Percentiles rank a stretch among this genome's conserved stretches.
Conservation (phyloP, 2,329 filamentous ascomycete species). For the Gyromitra esculenta region DNA sequence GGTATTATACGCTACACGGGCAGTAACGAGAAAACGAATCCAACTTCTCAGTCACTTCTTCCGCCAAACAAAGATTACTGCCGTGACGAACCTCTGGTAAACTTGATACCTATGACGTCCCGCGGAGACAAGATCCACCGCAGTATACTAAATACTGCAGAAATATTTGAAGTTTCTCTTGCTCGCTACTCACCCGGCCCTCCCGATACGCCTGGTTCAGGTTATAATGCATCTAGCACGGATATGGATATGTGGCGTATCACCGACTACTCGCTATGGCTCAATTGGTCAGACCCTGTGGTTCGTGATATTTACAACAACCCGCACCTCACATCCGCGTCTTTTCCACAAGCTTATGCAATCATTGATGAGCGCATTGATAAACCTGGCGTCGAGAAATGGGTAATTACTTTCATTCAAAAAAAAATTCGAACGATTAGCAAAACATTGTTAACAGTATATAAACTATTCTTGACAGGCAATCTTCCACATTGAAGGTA, state of each 20-base stretch:
- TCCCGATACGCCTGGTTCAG: neutral
- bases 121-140: neutral
- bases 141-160: slow-evolving; percentile 7
- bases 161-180: slow-evolving; percentile 19
- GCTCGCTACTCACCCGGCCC: neutral
- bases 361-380: slow-evolving; percentile 12
- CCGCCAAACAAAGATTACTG: slow-evolving; percentile 56
- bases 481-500: slow-evolving; percentile 24
- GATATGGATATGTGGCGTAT: slow-evolving; percentile 1
- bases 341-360: slow-evolving; percentile 29
- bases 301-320: slow-evolving; percentile 7
- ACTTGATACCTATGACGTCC: slow-evolving; percentile 56
- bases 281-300: slow-evolving; percentile 33
- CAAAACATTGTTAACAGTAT: neutral
- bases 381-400: neutral
- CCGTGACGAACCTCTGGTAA: slow-evolving; percentile 58
- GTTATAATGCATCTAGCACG: neutral
- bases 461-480: neutral
- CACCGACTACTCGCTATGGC: slow-evolving; percentile 22
- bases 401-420: neutral
- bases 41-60: slow-evolving; percentile 56
- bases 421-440: neutral
- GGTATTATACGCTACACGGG: slow-evolving; percentile 57
- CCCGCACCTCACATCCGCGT: neutral
- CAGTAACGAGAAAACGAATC: slow-evolving; percentile 57